These are phyloP conservation scores for Colletotrichum neosansevieriae DNA, from an alignment of 2,329 filamentous ascomycete species.

Conservation along the genomic window DNA sequence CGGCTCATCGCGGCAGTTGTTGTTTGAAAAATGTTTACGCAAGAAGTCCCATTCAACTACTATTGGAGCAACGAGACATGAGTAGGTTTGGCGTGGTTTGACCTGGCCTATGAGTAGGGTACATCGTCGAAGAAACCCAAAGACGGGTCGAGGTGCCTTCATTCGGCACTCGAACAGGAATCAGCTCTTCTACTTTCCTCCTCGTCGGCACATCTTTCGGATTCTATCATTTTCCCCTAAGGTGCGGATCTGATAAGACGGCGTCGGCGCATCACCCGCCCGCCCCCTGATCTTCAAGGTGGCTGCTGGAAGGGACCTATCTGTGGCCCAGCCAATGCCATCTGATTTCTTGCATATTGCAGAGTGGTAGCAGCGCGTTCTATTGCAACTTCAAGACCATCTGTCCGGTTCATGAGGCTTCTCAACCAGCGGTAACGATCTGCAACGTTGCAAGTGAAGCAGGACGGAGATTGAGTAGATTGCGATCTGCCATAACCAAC, in stretches of 20 bases:
- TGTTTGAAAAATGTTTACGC: not conserved
- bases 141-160: not conserved
- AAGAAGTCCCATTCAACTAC: not conserved
- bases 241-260: constrained; percentile 2
- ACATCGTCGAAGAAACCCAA: not conserved
- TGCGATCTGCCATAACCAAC: not conserved
- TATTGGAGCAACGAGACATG: not conserved
- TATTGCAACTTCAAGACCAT: not conserved
- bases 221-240: not conserved
- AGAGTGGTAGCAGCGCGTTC: constrained; percentile 7
- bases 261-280: constrained; percentile 22
- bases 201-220: not conserved
- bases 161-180: not conserved
- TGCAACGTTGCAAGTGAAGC: constrained; percentile 33
- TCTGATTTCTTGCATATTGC: constrained; percentile 36
- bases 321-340: constrained; percentile 9
- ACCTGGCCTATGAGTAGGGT: no score
- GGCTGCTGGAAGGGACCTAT: not conserved
- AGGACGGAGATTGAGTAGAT: not conserved
- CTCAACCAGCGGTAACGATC: not conserved
- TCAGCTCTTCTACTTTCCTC: not conserved
- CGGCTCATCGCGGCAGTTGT: not conserved
- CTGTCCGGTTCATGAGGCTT: constrained; percentile 19
- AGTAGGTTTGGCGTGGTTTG: not conserved
- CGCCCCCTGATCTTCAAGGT: not conserved